Evolutionary conservation across 371 early-diverging fungal genomes (phyloP).

Genomic region (Massospora cicadina): DNA sequence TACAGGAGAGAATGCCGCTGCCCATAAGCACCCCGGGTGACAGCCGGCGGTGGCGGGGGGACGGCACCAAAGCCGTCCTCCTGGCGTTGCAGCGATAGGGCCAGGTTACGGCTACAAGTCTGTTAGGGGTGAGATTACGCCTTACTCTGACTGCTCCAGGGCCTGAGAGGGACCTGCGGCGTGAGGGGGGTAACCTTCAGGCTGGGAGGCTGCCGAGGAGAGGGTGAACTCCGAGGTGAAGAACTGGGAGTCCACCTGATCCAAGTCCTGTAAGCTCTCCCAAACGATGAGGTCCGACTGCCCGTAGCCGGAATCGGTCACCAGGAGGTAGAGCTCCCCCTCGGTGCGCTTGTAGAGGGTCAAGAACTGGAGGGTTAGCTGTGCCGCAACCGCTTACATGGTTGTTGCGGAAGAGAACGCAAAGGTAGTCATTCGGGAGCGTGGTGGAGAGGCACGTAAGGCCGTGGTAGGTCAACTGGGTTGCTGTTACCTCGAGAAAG

Average conservation of each 20-base stretch:
- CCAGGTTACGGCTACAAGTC: not conserved
- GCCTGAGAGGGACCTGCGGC: not conserved
- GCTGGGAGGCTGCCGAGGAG: constrained; percentile 1
- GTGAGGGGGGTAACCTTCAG: not conserved
- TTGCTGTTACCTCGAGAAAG: constrained; percentile 54
- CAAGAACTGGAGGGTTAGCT: constrained; percentile 34
- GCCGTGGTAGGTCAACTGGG: constrained; percentile 73
- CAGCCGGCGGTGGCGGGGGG: not conserved
- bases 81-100: not conserved
- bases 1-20: not conserved
- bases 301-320: constrained; percentile 71
- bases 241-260: constrained; percentile 23
- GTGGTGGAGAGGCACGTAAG: constrained; percentile 36
- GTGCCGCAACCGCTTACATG: constrained; percentile 31
- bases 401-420: constrained; percentile 82
- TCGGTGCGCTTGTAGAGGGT: constrained; percentile 51
- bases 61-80: not conserved
- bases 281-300: constrained; percentile 43
- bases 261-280: constrained; percentile 53
- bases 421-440: constrained; percentile 36
- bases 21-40: not conserved
- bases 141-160: constrained; percentile 1
- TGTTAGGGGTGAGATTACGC: not conserved
- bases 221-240: constrained; percentile 1
- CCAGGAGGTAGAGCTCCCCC: constrained; percentile 49